Evolutionary conservation across 2,329 filamentous ascomycete genomes (phyloP).

Genomic region (Bipolaris cookei): DNA sequence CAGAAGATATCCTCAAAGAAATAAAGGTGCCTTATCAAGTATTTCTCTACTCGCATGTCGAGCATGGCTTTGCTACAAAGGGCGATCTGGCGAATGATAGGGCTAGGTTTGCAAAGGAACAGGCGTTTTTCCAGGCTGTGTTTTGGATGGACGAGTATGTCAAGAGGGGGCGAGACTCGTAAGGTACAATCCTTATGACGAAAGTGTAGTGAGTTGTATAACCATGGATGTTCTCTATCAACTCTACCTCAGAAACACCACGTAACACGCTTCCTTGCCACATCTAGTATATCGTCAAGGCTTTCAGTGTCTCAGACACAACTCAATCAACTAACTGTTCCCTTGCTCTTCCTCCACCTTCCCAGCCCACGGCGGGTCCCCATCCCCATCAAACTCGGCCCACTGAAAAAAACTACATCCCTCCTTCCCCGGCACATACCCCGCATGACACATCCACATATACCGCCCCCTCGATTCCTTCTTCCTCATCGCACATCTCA

Average conservation of each 20-base stretch:
- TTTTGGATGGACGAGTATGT: slow-evolving; percentile 75
- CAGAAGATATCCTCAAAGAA: slow-evolving; percentile 65
- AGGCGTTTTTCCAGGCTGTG: slow-evolving; percentile 79
- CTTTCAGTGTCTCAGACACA: background rate
- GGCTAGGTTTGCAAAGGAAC: slow-evolving; percentile 76
- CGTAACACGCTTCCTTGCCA: background rate
- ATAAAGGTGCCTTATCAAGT: slow-evolving; percentile 72
- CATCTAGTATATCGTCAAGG: background rate
- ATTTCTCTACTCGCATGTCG: slow-evolving; percentile 72
- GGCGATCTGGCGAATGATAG: slow-evolving; percentile 64
- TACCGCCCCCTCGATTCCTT: slow-evolving; percentile 78
- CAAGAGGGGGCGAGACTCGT: slow-evolving; percentile 34
- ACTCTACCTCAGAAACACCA: background rate
- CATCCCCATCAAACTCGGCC: slow-evolving; percentile 66
- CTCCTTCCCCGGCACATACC: slow-evolving; percentile 69
- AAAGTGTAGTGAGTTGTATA: background rate
- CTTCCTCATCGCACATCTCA: slow-evolving; percentile 81
- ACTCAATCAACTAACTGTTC: background rate
- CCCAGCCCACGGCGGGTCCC: slow-evolving; percentile 70
- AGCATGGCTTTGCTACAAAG: slow-evolving; percentile 78
- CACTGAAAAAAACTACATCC: slow-evolving; percentile 47
- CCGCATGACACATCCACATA: slow-evolving; percentile 92
- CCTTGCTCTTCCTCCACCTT: background rate
- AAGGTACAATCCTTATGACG: background rate
- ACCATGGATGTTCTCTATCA: too few species aligned